Evolutionary conservation across 2,329 filamentous ascomycete genomes (phyloP).

Genomic region (Tetracladium maxilliforme): DNA sequence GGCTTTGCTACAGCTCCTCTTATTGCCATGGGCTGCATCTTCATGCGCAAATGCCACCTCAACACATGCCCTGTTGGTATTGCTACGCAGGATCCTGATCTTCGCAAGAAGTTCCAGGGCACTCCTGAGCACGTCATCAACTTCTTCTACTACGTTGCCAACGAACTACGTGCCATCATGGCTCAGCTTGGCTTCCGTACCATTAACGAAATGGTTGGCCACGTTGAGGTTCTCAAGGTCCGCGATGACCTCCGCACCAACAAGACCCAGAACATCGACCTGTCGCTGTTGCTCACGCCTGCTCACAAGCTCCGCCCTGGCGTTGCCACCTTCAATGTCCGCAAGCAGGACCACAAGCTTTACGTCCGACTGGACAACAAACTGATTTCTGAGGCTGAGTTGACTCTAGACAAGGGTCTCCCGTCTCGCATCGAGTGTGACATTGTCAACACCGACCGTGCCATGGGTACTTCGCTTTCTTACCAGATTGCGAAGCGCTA

Average conservation of each 20-base stretch:
- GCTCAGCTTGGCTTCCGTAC: slow-evolving; percentile 87
- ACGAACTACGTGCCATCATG: slow-evolving; percentile 95
- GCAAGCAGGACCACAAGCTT: slow-evolving; percentile 91
- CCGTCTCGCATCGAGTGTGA: slow-evolving; percentile 91
- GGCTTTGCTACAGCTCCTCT: slow-evolving; percentile 90
- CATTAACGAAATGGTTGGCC: slow-evolving; percentile 96
- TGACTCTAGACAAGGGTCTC: slow-evolving; percentile 86
- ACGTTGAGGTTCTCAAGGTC: slow-evolving; percentile 72
- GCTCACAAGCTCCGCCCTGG: slow-evolving; percentile 92
- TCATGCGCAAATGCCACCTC: slow-evolving; percentile 70
- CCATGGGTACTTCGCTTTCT: slow-evolving; percentile 82
- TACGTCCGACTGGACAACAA: slow-evolving; percentile 94
- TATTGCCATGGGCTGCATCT: slow-evolving; percentile 93
- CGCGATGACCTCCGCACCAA: slow-evolving; percentile 75
- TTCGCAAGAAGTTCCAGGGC: slow-evolving; percentile 85
- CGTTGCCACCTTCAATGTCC: slow-evolving; percentile 92
- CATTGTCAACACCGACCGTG: slow-evolving; percentile 91
- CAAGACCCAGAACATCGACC: slow-evolving; percentile 86
- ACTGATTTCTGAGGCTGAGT: slow-evolving; percentile 86
- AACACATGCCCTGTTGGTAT: slow-evolving; percentile 89
- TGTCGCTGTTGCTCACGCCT: slow-evolving; percentile 84
- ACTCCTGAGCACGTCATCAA: slow-evolving; percentile 96
- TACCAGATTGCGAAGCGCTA: slow-evolving; percentile 93
- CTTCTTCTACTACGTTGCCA: slow-evolving; percentile 96
- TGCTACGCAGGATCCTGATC: slow-evolving; percentile 86